Percentiles rank a stretch among this genome's conserved stretches.
Conservation (phyloP, 2,329 filamentous ascomycete genomes). For the Sporothrix curviconia region DNA sequence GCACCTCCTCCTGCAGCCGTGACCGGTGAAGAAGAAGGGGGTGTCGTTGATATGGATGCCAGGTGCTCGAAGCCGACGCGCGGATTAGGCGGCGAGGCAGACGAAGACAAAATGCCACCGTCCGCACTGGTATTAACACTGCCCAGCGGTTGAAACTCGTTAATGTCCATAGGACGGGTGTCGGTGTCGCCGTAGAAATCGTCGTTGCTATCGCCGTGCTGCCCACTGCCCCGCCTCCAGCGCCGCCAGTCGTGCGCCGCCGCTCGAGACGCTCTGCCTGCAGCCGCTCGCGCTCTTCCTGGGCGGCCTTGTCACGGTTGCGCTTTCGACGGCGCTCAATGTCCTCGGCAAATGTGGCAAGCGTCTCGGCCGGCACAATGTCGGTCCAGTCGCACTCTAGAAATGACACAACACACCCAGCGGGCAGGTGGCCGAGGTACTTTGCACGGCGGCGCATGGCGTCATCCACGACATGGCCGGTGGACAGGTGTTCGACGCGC, state of each 20-base stretch:
- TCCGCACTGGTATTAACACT: slow-evolving; percentile 24
- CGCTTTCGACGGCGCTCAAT: slow-evolving; percentile 69
- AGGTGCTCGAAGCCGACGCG: slow-evolving; percentile 60
- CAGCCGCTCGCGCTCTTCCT: slow-evolving; percentile 78
- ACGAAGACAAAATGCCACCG: not conserved
- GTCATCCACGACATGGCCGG: slow-evolving; percentile 81
- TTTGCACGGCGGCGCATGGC: slow-evolving; percentile 75
- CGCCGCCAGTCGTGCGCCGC: not conserved
- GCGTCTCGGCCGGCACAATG: slow-evolving; percentile 66
- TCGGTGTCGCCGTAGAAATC: not conserved
- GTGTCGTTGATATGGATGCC: slow-evolving; percentile 74
- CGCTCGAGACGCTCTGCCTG: slow-evolving; percentile 71
- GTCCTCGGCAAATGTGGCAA: slow-evolving; percentile 70
- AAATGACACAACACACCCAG: slow-evolving; percentile 86
- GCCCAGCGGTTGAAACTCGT: slow-evolving; percentile 59
- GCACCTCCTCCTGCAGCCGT: not conserved
- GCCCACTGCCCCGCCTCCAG: not conserved
- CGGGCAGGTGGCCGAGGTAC: slow-evolving; percentile 78
- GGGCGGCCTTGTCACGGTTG: slow-evolving; percentile 74
- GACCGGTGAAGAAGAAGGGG: slow-evolving; percentile 50
- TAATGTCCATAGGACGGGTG: slow-evolving; percentile 36
- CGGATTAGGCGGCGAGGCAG: slow-evolving; percentile 44
- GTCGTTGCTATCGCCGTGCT: slow-evolving; percentile 22
- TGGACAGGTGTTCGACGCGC: slow-evolving; percentile 81
- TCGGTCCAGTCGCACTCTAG: slow-evolving; percentile 94